These are phyloP conservation scores for Brassica nigra DNA, from an alignment of 345 rosid species.

Conservation along the genomic window DNA sequence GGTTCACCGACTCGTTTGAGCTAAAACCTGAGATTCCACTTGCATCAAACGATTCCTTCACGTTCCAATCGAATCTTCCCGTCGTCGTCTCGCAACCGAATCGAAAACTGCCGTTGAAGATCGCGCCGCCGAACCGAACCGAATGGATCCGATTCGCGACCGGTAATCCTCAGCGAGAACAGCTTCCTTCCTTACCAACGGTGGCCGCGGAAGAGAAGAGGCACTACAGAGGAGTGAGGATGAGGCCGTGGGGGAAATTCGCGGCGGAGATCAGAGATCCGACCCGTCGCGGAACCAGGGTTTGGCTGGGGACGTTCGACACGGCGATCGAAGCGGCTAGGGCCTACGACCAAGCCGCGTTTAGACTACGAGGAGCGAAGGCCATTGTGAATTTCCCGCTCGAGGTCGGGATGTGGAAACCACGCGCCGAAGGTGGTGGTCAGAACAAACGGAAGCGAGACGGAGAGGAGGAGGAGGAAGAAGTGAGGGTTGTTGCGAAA, in stretches of 20 bases:
- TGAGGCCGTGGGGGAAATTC: constrained; percentile 94
- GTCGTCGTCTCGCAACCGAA: constrained; percentile 19
- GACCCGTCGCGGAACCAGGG: constrained; percentile 61
- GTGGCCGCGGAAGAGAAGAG: constrained; percentile 33
- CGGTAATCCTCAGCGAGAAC: constrained; percentile 20
- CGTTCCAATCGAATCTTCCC: constrained; percentile 24
- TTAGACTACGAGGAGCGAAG: constrained; percentile 74
- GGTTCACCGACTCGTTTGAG: constrained; percentile 3
- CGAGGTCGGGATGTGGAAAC: constrained; percentile 52
- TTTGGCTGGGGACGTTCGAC: constrained; percentile 91
- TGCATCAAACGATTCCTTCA: constrained; percentile 19
- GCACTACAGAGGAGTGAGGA: constrained; percentile 89
- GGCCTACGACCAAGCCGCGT: constrained; percentile 87
- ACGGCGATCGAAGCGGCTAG: constrained; percentile 75
- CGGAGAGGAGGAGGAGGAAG: constrained; percentile 23
- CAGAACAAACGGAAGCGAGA: constrained; percentile 51
- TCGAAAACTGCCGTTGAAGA: constrained; percentile 55
- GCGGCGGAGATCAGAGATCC: constrained; percentile 99
- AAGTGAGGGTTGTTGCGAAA: neutral
- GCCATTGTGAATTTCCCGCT: constrained; percentile 90
- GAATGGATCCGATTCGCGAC: constrained; percentile 54
- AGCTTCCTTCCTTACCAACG: neutral
- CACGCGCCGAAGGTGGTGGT: constrained; percentile 36
- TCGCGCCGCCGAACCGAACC: constrained; percentile 53
- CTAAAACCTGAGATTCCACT: constrained; percentile 4